phyloP scores from a whole-genome alignment of 768 basidiomycete genomes.

The Daedaleopsis nitida region DNA sequence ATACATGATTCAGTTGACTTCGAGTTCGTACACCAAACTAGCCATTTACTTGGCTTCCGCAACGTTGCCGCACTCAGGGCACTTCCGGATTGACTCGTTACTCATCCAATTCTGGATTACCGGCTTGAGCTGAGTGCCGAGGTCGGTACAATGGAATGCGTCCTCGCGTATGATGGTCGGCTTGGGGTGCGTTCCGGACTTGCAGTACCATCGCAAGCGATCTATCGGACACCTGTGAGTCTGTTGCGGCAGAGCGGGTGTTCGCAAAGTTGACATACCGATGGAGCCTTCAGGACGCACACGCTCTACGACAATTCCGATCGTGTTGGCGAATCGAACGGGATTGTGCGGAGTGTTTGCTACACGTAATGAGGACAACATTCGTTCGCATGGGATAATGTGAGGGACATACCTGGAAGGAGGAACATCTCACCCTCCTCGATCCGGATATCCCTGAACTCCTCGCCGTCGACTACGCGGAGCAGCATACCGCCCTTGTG shows the following conservation, averaged over 20 bases:
- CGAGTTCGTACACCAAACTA: no score
- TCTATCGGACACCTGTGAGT: constrained; percentile 49
- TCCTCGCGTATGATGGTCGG: constrained; percentile 86
- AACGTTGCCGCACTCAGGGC: constrained; percentile 66
- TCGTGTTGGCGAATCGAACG: constrained; percentile 84
- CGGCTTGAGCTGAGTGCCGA: constrained; percentile 92
- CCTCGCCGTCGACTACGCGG: constrained; percentile 77
- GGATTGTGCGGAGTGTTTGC: constrained; percentile 98
- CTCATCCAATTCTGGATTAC: constrained; percentile 85
- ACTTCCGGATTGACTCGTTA: constrained; percentile 64
- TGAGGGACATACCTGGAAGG: constrained; percentile 71
- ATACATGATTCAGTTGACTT: no score
- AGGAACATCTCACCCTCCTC: constrained; percentile 97
- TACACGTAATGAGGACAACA: constrained; percentile 31
- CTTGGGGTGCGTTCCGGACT: constrained; percentile 52
- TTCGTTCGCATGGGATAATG: neutral
- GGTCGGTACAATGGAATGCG: constrained; percentile 83
- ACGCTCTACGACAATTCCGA: constrained; percentile 90
- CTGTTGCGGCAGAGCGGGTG: neutral
- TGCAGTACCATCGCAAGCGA: constrained; percentile 92
- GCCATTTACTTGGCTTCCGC: constrained; percentile 53
- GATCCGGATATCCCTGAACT: constrained; percentile 84
- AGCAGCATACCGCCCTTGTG: constrained; percentile 92
- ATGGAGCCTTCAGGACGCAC: constrained; percentile 72
- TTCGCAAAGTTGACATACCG: constrained; percentile 49